These are phyloP conservation scores for Tripterygium wilfordii DNA, from an alignment of 177 flowering plant species.

Conservation along the genomic window DNA sequence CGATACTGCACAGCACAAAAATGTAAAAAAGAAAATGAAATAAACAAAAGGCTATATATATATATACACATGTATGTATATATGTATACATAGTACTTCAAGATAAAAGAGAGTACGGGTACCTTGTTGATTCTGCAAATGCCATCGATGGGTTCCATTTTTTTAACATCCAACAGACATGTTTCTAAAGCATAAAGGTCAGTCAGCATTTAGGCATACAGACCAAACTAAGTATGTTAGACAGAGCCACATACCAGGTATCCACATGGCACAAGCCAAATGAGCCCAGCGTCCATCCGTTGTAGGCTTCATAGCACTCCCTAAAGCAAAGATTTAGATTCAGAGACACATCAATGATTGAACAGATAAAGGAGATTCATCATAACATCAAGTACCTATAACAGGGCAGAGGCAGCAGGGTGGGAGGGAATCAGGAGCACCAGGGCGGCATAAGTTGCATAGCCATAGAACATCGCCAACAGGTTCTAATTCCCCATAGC, in stretches of 20 bases:
- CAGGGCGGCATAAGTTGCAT: constrained; percentile 89
- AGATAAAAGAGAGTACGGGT: too few relatives aligned
- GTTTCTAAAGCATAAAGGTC: constrained; percentile 57
- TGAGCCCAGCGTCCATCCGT: constrained; percentile 99
- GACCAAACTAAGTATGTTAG: neutral
- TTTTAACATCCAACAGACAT: constrained; percentile 82
- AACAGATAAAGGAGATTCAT: too few relatives aligned
- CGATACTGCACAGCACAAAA: too few relatives aligned
- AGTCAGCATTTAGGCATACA: constrained; percentile 10
- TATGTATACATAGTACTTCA: too few relatives aligned
- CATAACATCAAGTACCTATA: too few relatives aligned
- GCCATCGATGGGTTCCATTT: constrained; percentile 99
- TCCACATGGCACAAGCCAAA: constrained; percentile 99
- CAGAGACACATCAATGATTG: too few relatives aligned
- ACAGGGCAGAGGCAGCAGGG: constrained; percentile 96
- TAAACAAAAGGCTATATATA: too few relatives aligned
- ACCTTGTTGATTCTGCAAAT: constrained; percentile 80
- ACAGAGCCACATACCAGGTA: constrained; percentile 65
- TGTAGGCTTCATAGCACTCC: constrained; percentile 98
- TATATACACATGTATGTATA: too few relatives aligned
- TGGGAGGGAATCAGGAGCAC: constrained; percentile 68
- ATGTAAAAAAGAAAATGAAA: too few relatives aligned
- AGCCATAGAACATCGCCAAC: constrained; percentile 80
- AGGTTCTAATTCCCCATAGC: constrained; percentile 91
- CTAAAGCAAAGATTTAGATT: constrained; percentile 47